Percentiles rank a stretch among this genome's conserved stretches.
These are phyloP conservation scores for Rosa hybrid DNA, from an alignment of 331 rosid species.

Conservation along the genomic window DNA sequence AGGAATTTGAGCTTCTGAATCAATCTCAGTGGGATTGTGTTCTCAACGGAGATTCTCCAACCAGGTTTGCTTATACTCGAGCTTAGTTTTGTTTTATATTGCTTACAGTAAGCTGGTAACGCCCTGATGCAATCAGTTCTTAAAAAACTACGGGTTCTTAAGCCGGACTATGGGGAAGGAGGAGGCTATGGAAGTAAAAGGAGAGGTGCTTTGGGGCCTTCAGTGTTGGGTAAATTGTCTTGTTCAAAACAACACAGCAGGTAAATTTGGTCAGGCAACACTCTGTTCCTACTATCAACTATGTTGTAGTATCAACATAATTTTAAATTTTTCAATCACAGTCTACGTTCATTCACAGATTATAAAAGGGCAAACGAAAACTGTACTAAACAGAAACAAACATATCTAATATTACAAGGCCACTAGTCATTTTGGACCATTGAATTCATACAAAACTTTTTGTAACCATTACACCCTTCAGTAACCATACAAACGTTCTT, in stretches of 20 bases:
- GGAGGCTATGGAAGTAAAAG: neutral
- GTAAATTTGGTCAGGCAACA: neutral
- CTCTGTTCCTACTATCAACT: neutral
- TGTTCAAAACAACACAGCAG: neutral
- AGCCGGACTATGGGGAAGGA: neutral
- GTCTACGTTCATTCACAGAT: conserved; percentile 13
- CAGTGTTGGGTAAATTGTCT: neutral
- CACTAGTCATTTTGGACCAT: conserved; percentile 24
- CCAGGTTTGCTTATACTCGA: neutral
- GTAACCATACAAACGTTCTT: conserved; percentile 42
- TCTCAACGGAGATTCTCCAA: too few relatives aligned
- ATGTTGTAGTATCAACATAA: neutral
- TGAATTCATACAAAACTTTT: conserved; percentile 24
- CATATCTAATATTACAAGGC: conserved; percentile 16
- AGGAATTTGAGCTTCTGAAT: neutral
- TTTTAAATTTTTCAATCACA: too few relatives aligned
- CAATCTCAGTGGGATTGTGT: neutral
- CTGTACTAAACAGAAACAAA: conserved; percentile 15
- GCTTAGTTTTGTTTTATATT: neutral
- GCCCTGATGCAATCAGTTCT: neutral
- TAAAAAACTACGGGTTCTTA: too few relatives aligned
- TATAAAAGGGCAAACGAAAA: neutral
- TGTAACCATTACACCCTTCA: conserved; percentile 23
- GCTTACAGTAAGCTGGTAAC: neutral
- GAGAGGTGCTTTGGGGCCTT: neutral